These are phyloP conservation scores for Coemansia erecta DNA, from an alignment of 192 early-diverging fungal species.

Conservation along the genomic window DNA sequence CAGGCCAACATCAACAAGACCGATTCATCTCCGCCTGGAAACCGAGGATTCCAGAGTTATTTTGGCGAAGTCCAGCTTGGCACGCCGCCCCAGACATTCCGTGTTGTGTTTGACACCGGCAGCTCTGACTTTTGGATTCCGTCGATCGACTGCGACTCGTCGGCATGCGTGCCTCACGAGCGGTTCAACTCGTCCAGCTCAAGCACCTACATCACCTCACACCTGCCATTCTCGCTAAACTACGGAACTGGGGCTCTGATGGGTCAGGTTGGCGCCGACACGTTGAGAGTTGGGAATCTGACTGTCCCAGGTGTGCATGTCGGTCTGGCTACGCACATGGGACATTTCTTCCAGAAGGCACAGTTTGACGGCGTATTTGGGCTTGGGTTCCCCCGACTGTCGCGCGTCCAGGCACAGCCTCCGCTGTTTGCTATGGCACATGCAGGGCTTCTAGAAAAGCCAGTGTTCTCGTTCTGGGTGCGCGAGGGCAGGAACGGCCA, in stretches of 20 bases:
- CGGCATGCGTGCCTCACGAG: constrained; percentile 37
- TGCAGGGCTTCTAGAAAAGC: constrained; percentile 35
- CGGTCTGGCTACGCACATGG: constrained; percentile 52
- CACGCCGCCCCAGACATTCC: constrained; percentile 56
- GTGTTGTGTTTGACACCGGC: constrained; percentile 62
- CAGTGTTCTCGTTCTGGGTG: constrained; percentile 49
- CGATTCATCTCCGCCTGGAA: constrained; percentile 24
- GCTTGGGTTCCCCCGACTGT: constrained; percentile 53
- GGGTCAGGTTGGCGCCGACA: constrained; percentile 55
- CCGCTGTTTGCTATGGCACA: constrained; percentile 39
- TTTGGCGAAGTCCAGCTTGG: constrained; percentile 52
- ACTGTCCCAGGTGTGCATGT: constrained; percentile 43
- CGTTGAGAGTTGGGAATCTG: constrained; percentile 47
- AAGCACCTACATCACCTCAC: constrained; percentile 40
- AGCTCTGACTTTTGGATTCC: constrained; percentile 63
- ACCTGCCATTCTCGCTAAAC: constrained; percentile 43
- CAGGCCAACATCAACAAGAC: constrained; percentile 43
- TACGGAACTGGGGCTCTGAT: constrained; percentile 58
- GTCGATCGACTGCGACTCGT: constrained; percentile 52
- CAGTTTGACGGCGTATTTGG: constrained; percentile 63
- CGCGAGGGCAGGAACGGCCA: constrained; percentile 36
- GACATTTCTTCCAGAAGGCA: constrained; percentile 46
- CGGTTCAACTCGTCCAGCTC: constrained; percentile 53
- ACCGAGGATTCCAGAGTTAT: constrained; percentile 50
- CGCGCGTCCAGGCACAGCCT: constrained; percentile 47